Evolutionary conservation across 352 stramenopile genomes (phyloP), one percentile per base, ranked within the genome.

Genomic region (Globisporangium echinulatum): DNA sequence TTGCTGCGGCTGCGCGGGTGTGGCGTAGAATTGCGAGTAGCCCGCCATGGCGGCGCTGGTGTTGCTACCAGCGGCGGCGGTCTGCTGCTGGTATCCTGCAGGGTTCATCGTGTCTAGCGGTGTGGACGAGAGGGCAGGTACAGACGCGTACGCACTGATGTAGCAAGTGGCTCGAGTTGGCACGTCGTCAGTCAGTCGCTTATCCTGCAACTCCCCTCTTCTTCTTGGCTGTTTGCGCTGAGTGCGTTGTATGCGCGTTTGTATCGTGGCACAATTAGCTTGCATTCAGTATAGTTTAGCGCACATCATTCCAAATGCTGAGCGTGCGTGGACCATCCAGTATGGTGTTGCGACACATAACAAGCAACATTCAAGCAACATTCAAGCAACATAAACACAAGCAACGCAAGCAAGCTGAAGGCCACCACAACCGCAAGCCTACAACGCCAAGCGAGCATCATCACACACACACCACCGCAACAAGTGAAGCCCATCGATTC

Each of bases 1-100:
- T 5, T 54, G 43, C 44, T 59, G 60, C 9, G 47, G 33, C 54
- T 61, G 60, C 15, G 53, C 13, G 2, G 72, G 63, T 9, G 75
- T 68, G 51, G 65, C 67, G 69, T 88, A 88, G 67, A 90, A 88
- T 36, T 81, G 78, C 15, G 80, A 72, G 58, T 88, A 90, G 47
- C 80, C 80, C 10, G 80, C 80, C 60, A 83, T 85, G 19, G 60
- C 59, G 67, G 77, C 55, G 63, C 72, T 61, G 69, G 74, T 10
- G 72, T 68, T 46, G 58, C 64, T n/a, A 68, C 70, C 6, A 74
- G 56, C 2, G 64, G 68, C 59, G 73, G 75, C 50, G 62, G 64
- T 50, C 46, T 25, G 14, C 49, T 55, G 65, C 60, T 53, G 61
- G 40, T 44, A 44, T 33, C 57, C 63, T 8, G 46, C 6, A 19